These are phyloP conservation scores for Kondoa subrosea DNA, from an alignment of 768 basidiomycete species.

Conservation along the genomic window DNA sequence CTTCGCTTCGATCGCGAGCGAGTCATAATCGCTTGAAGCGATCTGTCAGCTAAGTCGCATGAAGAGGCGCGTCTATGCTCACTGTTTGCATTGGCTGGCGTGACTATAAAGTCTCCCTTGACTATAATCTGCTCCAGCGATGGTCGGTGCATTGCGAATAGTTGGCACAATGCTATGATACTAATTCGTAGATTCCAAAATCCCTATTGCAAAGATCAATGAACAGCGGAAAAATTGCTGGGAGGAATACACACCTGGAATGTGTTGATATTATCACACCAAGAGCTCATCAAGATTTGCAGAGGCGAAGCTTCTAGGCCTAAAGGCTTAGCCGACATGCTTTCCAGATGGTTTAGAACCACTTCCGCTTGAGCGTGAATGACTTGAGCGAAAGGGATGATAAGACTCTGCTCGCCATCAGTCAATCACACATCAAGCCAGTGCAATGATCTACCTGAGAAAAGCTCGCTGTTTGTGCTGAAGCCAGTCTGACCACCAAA, in stretches of 20 bases:
- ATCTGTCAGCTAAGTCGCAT: background rate
- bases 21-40: conserved; percentile 65
- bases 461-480: conserved; percentile 79
- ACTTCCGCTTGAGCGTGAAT: conserved; percentile 70
- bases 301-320: conserved; percentile 42
- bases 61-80: conserved; percentile 30
- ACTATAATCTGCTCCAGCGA: conserved; percentile 54
- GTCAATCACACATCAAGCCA: conserved; percentile 7
- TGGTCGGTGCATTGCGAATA: conserved; percentile 51
- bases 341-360: conserved; percentile 59
- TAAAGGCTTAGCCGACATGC: conserved; percentile 37
- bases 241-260: conserved; percentile 41
- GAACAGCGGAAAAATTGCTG: background rate
- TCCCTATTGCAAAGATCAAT: conserved; percentile 35
- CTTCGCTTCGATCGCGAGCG: conserved; percentile 73
- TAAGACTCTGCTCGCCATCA: conserved; percentile 46
- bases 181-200: conserved; percentile 78
- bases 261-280: conserved; percentile 87
- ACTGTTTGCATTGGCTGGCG: conserved; percentile 64
- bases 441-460: conserved; percentile 45
- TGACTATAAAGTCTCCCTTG: conserved; percentile 81
- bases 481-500: conserved; percentile 61
- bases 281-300: conserved; percentile 70
- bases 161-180: conserved; percentile 57
- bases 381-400: conserved; percentile 85